Percentiles rank a stretch among this genome's conserved stretches.
Evolutionary conservation across 768 basidiomycete species (phyloP).

Genomic region (Coprinopsis marcescibilis): DNA sequence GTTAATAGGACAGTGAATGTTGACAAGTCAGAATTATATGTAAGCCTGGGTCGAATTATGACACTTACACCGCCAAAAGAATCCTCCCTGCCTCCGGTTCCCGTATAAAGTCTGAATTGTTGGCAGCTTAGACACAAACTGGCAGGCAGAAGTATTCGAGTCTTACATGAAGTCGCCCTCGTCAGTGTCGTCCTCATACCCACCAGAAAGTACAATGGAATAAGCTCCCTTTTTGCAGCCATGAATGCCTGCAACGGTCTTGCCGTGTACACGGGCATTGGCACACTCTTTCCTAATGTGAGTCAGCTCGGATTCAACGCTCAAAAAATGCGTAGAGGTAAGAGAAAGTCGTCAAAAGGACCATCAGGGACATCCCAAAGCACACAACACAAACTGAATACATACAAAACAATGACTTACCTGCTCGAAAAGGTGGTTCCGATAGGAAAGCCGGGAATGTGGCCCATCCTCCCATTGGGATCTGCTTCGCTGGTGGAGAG

Average conservation of each 20-base stretch:
- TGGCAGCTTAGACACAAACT: background rate
- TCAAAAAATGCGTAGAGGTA: no score
- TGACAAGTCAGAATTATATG: no score
- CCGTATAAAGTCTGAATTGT: constrained; percentile 31
- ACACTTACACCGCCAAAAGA: background rate
- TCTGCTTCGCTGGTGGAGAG: background rate
- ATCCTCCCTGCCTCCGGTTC: constrained; percentile 25
- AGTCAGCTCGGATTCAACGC: no score
- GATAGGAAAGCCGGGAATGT: background rate
- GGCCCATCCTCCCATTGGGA: background rate
- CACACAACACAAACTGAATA: no score
- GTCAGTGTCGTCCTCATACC: constrained; percentile 38
- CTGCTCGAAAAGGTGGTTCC: background rate
- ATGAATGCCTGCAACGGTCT: constrained; percentile 29
- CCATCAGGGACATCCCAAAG: no score
- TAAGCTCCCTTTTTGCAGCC: constrained; percentile 29
- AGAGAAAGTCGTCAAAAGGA: no score
- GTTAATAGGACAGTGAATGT: no score
- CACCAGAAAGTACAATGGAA: constrained; percentile 34
- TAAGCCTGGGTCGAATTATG: no score
- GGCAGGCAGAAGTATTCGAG: background rate
- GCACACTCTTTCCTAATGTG: constrained; percentile 25
- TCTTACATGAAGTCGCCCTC: constrained; percentile 33
- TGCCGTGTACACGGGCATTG: constrained; percentile 22
- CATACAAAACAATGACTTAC: no score